Evolutionary conservation across 257 asterid species (phyloP), one percentile per base, ranked within the genome.

Genomic region (Nicotiana paniculata): DNA sequence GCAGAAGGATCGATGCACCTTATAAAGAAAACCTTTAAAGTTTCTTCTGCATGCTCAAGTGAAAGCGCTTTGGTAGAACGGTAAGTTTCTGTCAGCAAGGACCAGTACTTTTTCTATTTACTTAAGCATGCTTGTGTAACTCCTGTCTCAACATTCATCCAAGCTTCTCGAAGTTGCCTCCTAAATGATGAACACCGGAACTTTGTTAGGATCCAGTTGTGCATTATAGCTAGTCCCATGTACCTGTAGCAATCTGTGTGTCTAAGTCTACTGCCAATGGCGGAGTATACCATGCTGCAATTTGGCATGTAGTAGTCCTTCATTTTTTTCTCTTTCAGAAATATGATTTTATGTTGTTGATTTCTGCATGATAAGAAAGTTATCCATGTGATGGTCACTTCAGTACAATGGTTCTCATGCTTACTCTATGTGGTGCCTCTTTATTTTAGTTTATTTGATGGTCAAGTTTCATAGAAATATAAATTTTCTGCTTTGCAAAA

Each of bases 1-100:
- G 94, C 98, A 7, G 99, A 96, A 88, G 99, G 99, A 77, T 81
- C 97, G 4, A 94, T 96, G 97, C 99, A 96, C 91, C 97, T 94
- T 18, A 88, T 94, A 90, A 93, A 90, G 90, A 90, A 93, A 90
- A 62, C 90, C 62, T 86, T 87, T 64, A 90, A 90, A 82, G 86
- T 86, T 82, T 88, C 90, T 24, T 65, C 88, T 9, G 63, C 85
- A 8, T 9, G 61, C 83, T 58, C 84, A 32, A 86, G 79, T 18
- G 92, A 92, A 66, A 83, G 87, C 72, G 86, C 43, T 86, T 85
- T 93, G 5, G 82, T 81, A 1, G 98, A 92, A 83, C 86, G 98
- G 99, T 93, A 90, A 72, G 85, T 68, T 35, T 69, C 43, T 1
- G 13, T 58, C 33, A 12, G 37, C 30, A 61, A 35, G 24, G 2